Evolutionary conservation across 108 stramenopile species (phyloP).

Genomic region (Bacterosira constricta): DNA sequence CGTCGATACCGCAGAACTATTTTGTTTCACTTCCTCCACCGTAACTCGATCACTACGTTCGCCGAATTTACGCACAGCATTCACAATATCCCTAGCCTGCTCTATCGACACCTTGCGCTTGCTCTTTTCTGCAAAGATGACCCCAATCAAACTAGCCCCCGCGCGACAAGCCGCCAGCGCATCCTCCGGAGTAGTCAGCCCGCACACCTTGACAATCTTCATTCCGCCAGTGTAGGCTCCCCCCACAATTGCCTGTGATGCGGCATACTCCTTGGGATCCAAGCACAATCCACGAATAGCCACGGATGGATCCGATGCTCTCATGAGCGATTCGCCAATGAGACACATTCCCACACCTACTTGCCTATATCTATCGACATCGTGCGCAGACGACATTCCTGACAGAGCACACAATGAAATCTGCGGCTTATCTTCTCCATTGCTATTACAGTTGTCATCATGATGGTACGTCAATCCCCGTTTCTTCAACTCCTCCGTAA

Average conservation of each 20-base stretch:
- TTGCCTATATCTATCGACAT: conserved; percentile 87
- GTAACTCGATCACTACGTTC: conserved; percentile 66
- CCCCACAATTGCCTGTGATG: conserved; percentile 24
- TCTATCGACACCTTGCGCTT: conserved; percentile 78
- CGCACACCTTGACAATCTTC: conserved; percentile 93
- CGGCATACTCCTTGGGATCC: conserved; percentile 75
- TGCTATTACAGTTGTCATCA: conserved; percentile 13
- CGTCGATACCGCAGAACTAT: conserved; percentile 39
- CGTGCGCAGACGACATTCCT: conserved; percentile 86
- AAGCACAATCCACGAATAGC: conserved; percentile 86
- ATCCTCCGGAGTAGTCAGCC: conserved; percentile 90
- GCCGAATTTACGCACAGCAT: conserved; percentile 86
- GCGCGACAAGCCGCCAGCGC: conserved; percentile 88
- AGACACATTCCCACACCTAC: conserved; percentile 91
- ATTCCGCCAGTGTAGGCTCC: conserved; percentile 85
- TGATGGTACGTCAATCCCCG: conserved; percentile 63
- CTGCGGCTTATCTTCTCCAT: not conserved
- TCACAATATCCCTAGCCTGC: conserved; percentile 74
- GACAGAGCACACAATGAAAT: conserved; percentile 80
- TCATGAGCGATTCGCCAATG: conserved; percentile 98
- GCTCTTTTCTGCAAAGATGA: conserved; percentile 92
- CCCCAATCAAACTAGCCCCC: conserved; percentile 95
- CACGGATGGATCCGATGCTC: conserved; percentile 82
- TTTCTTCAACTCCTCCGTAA: conserved; percentile 60
- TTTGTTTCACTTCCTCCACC: conserved; percentile 6